Evolutionary conservation across 1,284 basidiomycete species (phyloP), one percentile per base, ranked within the genome.

Genomic region (Tylopilus sp.): DNA sequence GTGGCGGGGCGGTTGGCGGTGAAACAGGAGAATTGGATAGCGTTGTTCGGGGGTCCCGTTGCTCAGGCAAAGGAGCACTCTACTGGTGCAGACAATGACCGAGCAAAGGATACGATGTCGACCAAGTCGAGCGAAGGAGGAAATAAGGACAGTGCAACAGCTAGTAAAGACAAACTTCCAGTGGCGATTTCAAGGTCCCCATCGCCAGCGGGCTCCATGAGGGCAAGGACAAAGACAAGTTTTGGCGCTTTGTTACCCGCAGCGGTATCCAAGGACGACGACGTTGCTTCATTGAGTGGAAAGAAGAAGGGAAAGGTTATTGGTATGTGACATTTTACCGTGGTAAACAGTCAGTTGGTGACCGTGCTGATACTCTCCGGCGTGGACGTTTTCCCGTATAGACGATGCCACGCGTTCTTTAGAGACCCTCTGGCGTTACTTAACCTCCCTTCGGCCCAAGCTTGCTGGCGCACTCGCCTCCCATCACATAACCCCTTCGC

Each of bases 401-500:
- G 88, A 85, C 60, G 78, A 83, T 32, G 74, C 80, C 53, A 77
- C 77, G 45, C 80, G 80, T 35, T 88, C 89, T 7, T 73, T 90
- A 6, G 86, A 91, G 64, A 82, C 83, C 1, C 77, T 91, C 9
- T 73, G 86, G 52, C 77, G 81, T 5, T 90, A 88, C 69, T 81
- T 97, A 4, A 86, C 91, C 4, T 92, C 95, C 64, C 82, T 91
- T 15, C 82, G 94, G 7, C 92, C 92, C 19, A 93, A 94, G 66
- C 79, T 96, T 33, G 80, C 81, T 1, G 85, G 85, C 13, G 90
- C 90, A 0, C 82, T 97, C 1, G 78, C 82, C 19, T 73, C 80
- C 2, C 78, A 92, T 28, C 72, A 82, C n/a, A 86, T 88, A 54
- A 86, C 85, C 0, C 82, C 90, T 0, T 82, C 86, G 1, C 81